Conservation (phyloP, 805 yeast species). For the Pichia membranifaciens region DNA sequence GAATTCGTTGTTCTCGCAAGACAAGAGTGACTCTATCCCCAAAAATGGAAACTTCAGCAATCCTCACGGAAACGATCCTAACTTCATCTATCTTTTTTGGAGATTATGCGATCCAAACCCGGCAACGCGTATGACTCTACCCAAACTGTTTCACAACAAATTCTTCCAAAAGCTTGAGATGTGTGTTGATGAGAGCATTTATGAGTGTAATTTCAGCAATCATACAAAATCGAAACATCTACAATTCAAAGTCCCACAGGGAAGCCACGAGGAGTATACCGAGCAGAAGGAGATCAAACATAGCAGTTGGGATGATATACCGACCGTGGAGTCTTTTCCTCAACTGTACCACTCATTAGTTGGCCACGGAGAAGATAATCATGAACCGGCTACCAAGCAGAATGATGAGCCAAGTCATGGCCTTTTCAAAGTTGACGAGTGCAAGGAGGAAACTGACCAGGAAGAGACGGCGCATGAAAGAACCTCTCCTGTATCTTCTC, state of each 20-base stretch:
- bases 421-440: background rate
- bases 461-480: background rate
- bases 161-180: conserved; percentile 57
- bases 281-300: conserved; percentile 9
- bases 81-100: conserved; percentile 41
- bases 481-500: background rate
- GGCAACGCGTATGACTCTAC: conserved; percentile 46
- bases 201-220: conserved; percentile 23
- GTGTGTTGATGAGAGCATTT: conserved; percentile 45
- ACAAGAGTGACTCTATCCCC: conserved; percentile 52
- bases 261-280: conserved; percentile 8
- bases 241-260: conserved; percentile 9
- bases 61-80: conserved; percentile 17
- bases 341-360: background rate
- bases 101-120: conserved; percentile 63
- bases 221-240: conserved; percentile 12
- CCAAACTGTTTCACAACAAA: conserved; percentile 51
- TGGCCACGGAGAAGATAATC: background rate
- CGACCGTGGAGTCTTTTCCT: background rate
- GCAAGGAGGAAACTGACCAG: background rate
- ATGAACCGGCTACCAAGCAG: no score
- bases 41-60: conserved; percentile 28
- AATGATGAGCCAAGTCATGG: background rate
- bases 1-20: conserved; percentile 39
- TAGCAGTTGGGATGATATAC: conserved; percentile 9